Conservation (phyloP, 306 rosid species). For the Rosa chinensis region DNA sequence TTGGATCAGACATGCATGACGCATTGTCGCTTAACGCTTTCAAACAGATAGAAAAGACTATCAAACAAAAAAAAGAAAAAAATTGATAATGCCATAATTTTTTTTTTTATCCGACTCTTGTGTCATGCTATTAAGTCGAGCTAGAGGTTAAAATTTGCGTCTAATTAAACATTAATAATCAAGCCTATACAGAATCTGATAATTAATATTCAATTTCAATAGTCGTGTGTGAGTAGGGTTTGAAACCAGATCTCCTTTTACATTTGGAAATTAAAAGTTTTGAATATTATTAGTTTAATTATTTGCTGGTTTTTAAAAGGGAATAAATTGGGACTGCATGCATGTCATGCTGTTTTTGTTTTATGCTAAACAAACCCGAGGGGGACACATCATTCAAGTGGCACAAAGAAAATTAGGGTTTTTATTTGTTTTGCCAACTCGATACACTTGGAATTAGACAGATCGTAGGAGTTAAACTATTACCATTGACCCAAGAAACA, state of each 20-base stretch:
- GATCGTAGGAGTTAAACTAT: conserved; percentile 8
- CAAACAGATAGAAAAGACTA: too few species aligned
- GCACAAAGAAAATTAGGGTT: neutral
- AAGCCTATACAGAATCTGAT: neutral
- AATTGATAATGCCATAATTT: too few species aligned
- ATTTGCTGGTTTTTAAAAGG: neutral
- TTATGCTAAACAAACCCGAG: neutral
- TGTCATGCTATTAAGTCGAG: neutral
- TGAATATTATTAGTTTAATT: neutral
- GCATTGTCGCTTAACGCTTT: too few species aligned
- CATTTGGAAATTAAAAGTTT: neutral
- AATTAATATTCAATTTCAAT: too few species aligned
- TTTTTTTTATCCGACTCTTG: too few species aligned
- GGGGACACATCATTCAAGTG: neutral
- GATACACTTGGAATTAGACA: neutral
- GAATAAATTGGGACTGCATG: neutral
- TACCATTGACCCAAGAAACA: conserved; percentile 7
- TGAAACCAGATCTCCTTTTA: neutral
- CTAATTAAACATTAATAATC: neutral
- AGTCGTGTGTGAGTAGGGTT: neutral
- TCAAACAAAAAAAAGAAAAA: too few species aligned
- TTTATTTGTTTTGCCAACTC: conserved; percentile 1
- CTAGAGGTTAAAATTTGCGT: neutral
- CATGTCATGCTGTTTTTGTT: conserved; percentile 1
- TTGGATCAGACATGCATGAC: too few species aligned